phyloP scores from a whole-genome alignment of 2,329 filamentous ascomycete genomes.

The Colletotrichum nymphaeae region DNA sequence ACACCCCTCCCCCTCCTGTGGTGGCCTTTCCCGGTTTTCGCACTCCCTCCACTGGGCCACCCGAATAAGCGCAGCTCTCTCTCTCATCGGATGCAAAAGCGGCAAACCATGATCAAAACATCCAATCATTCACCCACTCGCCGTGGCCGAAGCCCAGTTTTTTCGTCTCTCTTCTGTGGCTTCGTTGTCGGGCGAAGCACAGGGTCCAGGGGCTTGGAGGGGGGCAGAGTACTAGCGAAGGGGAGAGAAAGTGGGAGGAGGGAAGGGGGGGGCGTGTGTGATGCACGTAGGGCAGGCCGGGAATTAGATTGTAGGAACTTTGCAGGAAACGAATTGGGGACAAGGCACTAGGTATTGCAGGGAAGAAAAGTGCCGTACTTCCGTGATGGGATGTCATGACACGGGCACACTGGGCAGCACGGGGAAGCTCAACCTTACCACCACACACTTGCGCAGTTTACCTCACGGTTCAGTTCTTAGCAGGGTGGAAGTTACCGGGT shows the following conservation, averaged over 20 bases:
- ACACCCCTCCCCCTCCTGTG: background rate
- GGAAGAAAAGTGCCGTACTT: constrained; percentile 28
- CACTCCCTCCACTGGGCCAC: background rate
- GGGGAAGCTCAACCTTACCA: background rate
- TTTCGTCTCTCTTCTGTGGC: background rate
- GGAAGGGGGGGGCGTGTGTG: constrained; percentile 3
- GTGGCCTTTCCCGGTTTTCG: background rate
- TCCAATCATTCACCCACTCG: constrained; percentile 14
- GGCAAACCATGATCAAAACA: background rate
- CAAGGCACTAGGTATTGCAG: background rate
- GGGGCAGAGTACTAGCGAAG: background rate
- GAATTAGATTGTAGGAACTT: constrained; percentile 17
- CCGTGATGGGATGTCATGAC: constrained; percentile 25
- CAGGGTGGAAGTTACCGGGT: constrained; percentile 17
- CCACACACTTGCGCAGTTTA: background rate
- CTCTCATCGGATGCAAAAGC: constrained; percentile 24
- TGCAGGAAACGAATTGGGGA: constrained; percentile 8
- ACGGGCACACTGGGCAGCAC: constrained; percentile 3
- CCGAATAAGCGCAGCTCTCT: background rate
- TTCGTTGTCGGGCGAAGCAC: background rate
- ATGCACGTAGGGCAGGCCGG: constrained; percentile 3
- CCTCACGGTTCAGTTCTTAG: background rate
- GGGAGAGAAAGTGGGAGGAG: background rate
- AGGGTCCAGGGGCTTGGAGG: constrained; percentile 1
- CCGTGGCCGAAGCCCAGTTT: constrained; percentile 8